Conservation (phyloP, 495 filamentous ascomycete genomes). For the Podospora australis region DNA sequence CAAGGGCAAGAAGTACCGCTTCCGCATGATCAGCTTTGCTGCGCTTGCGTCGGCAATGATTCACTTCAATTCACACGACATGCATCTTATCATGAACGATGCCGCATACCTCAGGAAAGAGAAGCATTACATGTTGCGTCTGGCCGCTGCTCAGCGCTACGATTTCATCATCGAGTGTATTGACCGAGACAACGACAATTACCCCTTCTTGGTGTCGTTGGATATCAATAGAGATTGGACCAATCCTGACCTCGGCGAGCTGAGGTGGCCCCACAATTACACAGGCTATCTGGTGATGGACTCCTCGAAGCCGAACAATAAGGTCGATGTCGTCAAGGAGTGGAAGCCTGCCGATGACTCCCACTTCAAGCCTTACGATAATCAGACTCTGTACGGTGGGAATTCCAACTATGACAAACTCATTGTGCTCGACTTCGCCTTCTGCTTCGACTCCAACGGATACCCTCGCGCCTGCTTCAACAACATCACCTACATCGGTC, state of each 20-base stretch:
- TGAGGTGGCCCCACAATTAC: constrained; percentile 33
- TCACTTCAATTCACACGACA: constrained; percentile 57
- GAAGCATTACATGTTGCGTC: constrained; percentile 29
- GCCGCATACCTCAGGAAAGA: constrained; percentile 32
- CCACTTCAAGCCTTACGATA: constrained; percentile 52
- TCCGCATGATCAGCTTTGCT: constrained; percentile 67
- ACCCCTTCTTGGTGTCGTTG: constrained; percentile 47
- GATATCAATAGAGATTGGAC: constrained; percentile 42
- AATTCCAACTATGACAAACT: constrained; percentile 41
- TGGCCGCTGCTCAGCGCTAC: constrained; percentile 61
- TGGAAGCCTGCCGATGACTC: constrained; percentile 62
- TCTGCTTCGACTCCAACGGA: constrained; percentile 55
- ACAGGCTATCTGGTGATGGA: constrained; percentile 62
- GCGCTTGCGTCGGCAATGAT: constrained; percentile 57
- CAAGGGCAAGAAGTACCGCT: constrained; percentile 68
- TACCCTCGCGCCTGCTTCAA: constrained; percentile 73
- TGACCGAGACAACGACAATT: constrained; percentile 43
- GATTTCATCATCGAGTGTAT: constrained; percentile 44
- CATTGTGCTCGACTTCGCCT: constrained; percentile 53
- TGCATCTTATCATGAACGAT: constrained; percentile 53
- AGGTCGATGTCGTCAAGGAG: constrained; percentile 39
- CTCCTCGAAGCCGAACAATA: constrained; percentile 43
- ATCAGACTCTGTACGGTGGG: constrained; percentile 30
- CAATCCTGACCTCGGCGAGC: constrained; percentile 19
- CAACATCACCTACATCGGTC: constrained; percentile 61